A percentile compares a stretch with the other conserved stretches of the same genome.
These are phyloP conservation scores for Fusarium cicatricum DNA, from an alignment of 2,329 filamentous ascomycete species.

Conservation along the genomic window DNA sequence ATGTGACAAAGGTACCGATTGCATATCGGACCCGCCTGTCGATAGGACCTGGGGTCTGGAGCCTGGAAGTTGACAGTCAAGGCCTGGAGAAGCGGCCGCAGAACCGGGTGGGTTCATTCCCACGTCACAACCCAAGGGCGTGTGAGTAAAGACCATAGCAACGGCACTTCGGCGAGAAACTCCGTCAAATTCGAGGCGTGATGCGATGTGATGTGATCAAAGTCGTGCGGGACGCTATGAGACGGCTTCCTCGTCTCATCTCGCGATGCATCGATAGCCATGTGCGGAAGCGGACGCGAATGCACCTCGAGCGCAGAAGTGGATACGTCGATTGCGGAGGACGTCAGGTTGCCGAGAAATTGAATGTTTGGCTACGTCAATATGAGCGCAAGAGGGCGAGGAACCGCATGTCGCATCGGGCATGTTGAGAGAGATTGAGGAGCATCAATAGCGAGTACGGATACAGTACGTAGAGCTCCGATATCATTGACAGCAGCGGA, in stretches of 20 bases:
- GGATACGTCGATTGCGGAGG: constrained; percentile 4
- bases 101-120: constrained; percentile 33
- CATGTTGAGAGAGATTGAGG: not conserved
- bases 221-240: constrained; percentile 12
- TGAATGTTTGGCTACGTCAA: constrained; percentile 19
- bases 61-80: constrained; percentile 17
- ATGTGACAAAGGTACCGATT: constrained; percentile 26
- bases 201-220: constrained; percentile 28
- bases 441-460: constrained; percentile 8
- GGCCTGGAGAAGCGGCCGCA: constrained; percentile 33
- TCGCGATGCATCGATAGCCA: constrained; percentile 8
- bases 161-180: constrained; percentile 8
- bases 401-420: constrained; percentile 21
- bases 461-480: not conserved
- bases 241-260: not conserved
- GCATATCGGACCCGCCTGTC: constrained; percentile 18
- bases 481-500: constrained; percentile 1
- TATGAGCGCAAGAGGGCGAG: constrained; percentile 7
- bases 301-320: not conserved
- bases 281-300: constrained; percentile 2
- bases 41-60: constrained; percentile 19
- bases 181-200: constrained; percentile 14
- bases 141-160: constrained; percentile 2
- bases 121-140: constrained; percentile 35
- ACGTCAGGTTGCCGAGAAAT: too few species aligned